Conservation (phyloP, 2,329 filamentous ascomycete species). For the Clonostachys chloroleuca region DNA sequence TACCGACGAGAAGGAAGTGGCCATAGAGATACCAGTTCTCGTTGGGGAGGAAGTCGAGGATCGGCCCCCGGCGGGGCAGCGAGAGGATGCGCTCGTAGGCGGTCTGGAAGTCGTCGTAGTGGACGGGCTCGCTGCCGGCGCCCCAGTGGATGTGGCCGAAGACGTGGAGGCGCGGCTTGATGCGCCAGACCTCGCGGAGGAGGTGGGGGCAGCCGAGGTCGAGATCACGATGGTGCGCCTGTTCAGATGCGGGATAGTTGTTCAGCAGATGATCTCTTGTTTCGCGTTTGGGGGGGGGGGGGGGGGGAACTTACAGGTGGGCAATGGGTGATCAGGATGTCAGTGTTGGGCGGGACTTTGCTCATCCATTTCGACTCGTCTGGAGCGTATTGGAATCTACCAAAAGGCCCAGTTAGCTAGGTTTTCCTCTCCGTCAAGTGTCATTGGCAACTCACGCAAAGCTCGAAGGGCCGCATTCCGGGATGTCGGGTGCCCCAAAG, state of each 20-base stretch:
- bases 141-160: slow-evolving; percentile 84
- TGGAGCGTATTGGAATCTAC: slow-evolving; percentile 67
- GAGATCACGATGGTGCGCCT: slow-evolving; percentile 65
- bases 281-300: background rate
- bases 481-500: slow-evolving; percentile 80
- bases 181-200: slow-evolving; percentile 67
- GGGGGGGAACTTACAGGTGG: slow-evolving; percentile 51
- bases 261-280: background rate
- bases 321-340: slow-evolving; percentile 77
- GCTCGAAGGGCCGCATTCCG: slow-evolving; percentile 64
- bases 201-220: slow-evolving; percentile 68
- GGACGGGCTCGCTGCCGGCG: slow-evolving; percentile 63
- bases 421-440: background rate
- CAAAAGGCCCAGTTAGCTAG: too few species aligned
- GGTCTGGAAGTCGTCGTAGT: slow-evolving; percentile 70
- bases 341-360: slow-evolving; percentile 66
- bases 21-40: slow-evolving; percentile 38
- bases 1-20: slow-evolving; percentile 36
- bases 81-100: slow-evolving; percentile 64
- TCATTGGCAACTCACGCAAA: slow-evolving; percentile 44
- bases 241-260: background rate
- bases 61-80: slow-evolving; percentile 29
- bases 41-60: slow-evolving; percentile 42
- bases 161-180: slow-evolving; percentile 71
- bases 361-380: slow-evolving; percentile 66